Conservation (phyloP, 2,329 filamentous ascomycete genomes). For the Escovopsis weberi region DNA sequence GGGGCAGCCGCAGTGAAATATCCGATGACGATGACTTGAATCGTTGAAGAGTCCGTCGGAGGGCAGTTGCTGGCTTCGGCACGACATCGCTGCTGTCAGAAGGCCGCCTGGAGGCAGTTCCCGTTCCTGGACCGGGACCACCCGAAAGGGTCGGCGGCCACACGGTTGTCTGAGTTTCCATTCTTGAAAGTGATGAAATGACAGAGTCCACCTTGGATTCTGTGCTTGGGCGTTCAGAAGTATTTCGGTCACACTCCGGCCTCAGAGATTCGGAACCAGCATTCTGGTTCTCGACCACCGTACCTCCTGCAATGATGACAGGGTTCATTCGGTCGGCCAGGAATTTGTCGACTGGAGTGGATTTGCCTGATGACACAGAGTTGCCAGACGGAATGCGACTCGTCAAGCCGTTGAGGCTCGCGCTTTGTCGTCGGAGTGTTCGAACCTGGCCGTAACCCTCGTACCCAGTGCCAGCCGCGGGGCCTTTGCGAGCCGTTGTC, state of each 20-base stretch:
- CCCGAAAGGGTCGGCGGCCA: constrained; percentile 41
- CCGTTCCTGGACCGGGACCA: constrained; percentile 7
- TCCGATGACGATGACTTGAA: constrained; percentile 28
- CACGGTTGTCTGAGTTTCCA: constrained; percentile 28
- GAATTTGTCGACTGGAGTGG: constrained; percentile 23
- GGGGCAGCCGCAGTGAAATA: constrained; percentile 32
- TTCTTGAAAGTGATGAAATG: constrained; percentile 24
- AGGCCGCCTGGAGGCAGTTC: constrained; percentile 23
- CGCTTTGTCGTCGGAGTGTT: constrained; percentile 46
- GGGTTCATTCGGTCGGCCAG: constrained; percentile 48
- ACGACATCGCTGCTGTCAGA: constrained; percentile 39
- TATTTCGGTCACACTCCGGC: constrained; percentile 36
- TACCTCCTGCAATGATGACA: constrained; percentile 51
- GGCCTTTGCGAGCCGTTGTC: constrained; percentile 49
- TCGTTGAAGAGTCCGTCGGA: constrained; percentile 39
- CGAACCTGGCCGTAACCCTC: constrained; percentile 66
- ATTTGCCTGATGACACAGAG: constrained; percentile 37
- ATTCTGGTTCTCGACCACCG: constrained; percentile 46
- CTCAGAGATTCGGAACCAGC: constrained; percentile 31
- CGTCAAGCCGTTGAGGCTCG: constrained; percentile 33
- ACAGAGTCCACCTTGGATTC: constrained; percentile 27
- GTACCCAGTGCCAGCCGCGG: constrained; percentile 83
- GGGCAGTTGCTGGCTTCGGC: constrained; percentile 38
- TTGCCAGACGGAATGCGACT: constrained; percentile 29
- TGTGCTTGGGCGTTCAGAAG: constrained; percentile 26